Conservation (phyloP, 345 rosid species). For the Orychophragmus violaceus region DNA sequence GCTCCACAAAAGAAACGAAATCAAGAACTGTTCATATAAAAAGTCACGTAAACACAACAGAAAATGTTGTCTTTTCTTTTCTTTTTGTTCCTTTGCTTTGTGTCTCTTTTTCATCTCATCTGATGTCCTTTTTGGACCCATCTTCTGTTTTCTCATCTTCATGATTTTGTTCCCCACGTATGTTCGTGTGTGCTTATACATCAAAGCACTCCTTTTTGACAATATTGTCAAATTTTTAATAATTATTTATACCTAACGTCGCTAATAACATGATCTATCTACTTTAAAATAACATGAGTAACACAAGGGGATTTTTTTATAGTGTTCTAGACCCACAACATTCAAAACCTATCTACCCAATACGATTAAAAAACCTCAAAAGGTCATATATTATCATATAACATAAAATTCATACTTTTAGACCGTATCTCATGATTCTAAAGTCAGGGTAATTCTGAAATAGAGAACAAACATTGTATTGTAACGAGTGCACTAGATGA, state of each 20-base stretch:
- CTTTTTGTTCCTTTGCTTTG: conserved; percentile 7
- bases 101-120: conserved; percentile 18
- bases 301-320: neutral
- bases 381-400: neutral
- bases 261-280: neutral
- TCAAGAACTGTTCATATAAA: conserved; percentile 6
- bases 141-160: conserved; percentile 19
- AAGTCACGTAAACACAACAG: conserved; percentile 16
- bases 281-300: neutral
- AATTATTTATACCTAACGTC: too few species aligned
- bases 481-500: too few species aligned
- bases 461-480: too few species aligned
- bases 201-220: conserved; percentile 12
- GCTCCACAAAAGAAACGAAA: conserved; percentile 10
- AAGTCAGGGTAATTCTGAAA: neutral
- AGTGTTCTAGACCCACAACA: neutral
- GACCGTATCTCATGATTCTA: neutral
- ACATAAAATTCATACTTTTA: too few species aligned
- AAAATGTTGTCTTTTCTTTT: conserved; percentile 7
- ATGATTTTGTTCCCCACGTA: conserved; percentile 30
- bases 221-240: conserved; percentile 11
- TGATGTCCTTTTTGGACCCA: conserved; percentile 31
- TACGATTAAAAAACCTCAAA: neutral
- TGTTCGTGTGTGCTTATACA: conserved; percentile 20
- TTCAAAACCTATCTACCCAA: neutral